phyloP scores from a whole-genome alignment of 2,329 filamentous ascomycete species.

The Dactylellina parvicollis region DNA sequence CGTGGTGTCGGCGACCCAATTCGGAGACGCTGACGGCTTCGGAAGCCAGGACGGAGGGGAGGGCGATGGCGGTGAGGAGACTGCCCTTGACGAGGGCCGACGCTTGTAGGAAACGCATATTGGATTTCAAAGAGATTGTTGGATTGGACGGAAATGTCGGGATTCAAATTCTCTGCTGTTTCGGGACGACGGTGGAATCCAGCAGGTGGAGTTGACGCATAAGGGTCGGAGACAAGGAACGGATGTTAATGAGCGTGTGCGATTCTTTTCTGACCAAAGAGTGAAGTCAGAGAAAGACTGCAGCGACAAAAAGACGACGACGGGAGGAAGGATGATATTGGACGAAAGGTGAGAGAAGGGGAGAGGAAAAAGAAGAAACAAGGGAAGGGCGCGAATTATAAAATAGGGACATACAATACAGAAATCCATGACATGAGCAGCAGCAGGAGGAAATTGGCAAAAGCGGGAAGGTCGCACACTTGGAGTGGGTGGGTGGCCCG shows the following conservation, averaged over 20 bases:
- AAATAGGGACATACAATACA: too few species aligned
- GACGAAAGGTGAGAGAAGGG: neutral
- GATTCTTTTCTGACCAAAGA: neutral
- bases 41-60: slow-evolving; percentile 37
- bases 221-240: neutral
- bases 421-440: too few species aligned
- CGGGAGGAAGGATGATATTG: slow-evolving; percentile 6
- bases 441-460: neutral
- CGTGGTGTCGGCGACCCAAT: slow-evolving; percentile 28
- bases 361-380: slow-evolving; percentile 4
- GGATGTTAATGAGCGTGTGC: neutral
- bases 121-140: neutral
- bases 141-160: neutral
- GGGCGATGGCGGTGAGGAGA: slow-evolving; percentile 39
- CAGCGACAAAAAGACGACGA: neutral
- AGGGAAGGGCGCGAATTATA: slow-evolving; percentile 6
- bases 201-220: neutral
- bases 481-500: too few species aligned
- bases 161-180: too few species aligned
- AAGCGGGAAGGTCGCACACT: neutral
- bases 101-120: slow-evolving; percentile 36
- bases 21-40: slow-evolving; percentile 39
- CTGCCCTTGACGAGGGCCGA: slow-evolving; percentile 36
- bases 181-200: neutral
- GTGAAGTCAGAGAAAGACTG: slow-evolving; percentile 2